These are phyloP conservation scores for Solanum bukasovii DNA, from an alignment of 257 asterid species.

Conservation along the genomic window DNA sequence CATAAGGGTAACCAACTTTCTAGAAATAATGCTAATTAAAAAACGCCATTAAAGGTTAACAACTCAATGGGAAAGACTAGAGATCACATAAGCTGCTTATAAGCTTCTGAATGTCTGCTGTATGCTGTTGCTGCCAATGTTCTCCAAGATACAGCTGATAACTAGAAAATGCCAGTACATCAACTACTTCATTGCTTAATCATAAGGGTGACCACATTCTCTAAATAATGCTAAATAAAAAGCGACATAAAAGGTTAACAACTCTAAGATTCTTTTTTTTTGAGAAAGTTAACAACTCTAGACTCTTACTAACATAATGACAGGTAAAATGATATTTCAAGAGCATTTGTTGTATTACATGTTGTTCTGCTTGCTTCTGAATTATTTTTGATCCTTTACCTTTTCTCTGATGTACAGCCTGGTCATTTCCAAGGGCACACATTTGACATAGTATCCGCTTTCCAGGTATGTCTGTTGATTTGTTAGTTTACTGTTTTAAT, in stretches of 20 bases:
- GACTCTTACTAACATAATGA: not conserved
- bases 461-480: slow-evolving; percentile 51
- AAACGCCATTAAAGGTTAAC: not conserved
- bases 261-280: not conserved
- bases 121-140: not conserved
- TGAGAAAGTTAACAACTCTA: not conserved
- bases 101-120: not conserved
- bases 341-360: not conserved
- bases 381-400: not conserved
- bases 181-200: not conserved
- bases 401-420: slow-evolving; percentile 53
- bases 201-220: not conserved
- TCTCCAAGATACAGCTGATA: not conserved
- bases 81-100: not conserved
- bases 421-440: slow-evolving; percentile 93
- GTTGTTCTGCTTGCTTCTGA: not conserved
- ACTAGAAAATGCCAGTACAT: not conserved
- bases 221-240: not conserved
- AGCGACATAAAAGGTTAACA: not conserved
- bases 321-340: not conserved
- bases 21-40: not conserved
- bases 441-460: slow-evolving; percentile 80
- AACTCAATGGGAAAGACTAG: not conserved
- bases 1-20: not conserved
- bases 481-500: not conserved